Conservation (phyloP, 257 asterid species). For the Lavandula angustifolia region DNA sequence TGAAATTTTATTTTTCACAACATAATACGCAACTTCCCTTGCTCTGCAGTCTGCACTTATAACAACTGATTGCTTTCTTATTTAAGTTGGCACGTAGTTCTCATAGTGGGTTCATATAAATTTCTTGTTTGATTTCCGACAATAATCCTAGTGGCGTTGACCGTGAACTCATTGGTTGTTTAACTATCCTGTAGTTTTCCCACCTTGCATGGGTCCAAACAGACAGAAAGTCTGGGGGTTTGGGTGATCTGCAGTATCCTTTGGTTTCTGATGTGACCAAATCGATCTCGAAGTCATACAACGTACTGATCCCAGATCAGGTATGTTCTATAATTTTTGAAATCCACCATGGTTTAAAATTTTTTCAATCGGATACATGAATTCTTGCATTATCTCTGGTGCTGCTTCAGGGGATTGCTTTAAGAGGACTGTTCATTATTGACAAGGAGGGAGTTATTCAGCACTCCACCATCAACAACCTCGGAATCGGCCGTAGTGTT, state of each 20-base stretch:
- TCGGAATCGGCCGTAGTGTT: conserved; percentile 89
- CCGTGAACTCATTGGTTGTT: conserved; percentile 12
- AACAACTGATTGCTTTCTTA: too few species aligned
- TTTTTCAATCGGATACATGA: not conserved
- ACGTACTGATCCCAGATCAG: conserved; percentile 79
- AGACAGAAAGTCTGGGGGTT: conserved; percentile 91
- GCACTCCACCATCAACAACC: conserved; percentile 94
- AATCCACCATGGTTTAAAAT: not conserved
- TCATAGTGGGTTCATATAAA: too few species aligned
- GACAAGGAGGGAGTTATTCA: conserved; percentile 96
- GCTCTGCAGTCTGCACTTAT: too few species aligned
- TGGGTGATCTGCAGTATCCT: conserved; percentile 89
- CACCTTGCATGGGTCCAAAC: conserved; percentile 99
- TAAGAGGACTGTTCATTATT: conserved; percentile 91
- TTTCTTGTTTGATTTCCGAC: not conserved
- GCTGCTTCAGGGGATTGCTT: conserved; percentile 75
- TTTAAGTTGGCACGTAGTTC: too few species aligned
- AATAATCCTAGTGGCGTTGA: not conserved
- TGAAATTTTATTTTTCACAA: not conserved
- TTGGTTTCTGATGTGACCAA: conserved; percentile 84
- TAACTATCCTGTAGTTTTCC: conserved; percentile 46
- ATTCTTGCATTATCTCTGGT: not conserved
- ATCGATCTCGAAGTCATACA: conserved; percentile 65
- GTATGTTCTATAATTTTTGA: conserved; percentile 33
- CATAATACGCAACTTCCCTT: not conserved